Percentiles rank a stretch among this genome's conserved stretches.
Conservation (phyloP, 2,329 filamentous ascomycete genomes). For the Delphinella strobiligena region DNA sequence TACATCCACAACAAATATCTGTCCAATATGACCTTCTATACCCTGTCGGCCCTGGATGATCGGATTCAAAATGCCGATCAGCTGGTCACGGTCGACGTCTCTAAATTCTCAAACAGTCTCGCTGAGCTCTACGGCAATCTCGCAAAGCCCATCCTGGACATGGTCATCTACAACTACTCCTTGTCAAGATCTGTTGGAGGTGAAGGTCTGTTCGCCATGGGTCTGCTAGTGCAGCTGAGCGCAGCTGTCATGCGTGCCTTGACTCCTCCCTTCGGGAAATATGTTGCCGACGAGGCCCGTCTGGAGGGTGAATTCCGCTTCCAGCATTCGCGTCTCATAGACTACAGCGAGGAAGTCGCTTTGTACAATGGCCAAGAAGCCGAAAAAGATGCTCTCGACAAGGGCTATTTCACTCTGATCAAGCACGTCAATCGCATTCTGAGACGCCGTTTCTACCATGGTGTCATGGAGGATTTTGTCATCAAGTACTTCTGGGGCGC, state of each 20-base stretch:
- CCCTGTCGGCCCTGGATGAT: constrained; percentile 86
- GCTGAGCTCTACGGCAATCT: constrained; percentile 94
- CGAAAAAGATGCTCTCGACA: constrained; percentile 92
- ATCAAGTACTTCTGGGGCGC: constrained; percentile 99
- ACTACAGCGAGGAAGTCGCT: constrained; percentile 91
- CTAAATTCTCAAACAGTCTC: constrained; percentile 88
- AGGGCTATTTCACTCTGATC: constrained; percentile 97
- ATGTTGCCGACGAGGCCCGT: constrained; percentile 88
- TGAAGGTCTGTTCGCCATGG: constrained; percentile 93
- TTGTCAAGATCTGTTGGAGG: constrained; percentile 90
- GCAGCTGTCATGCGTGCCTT: constrained; percentile 87
- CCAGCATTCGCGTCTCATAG: constrained; percentile 86
- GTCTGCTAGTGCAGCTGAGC: constrained; percentile 81
- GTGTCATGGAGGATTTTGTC: constrained; percentile 99
- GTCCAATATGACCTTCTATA: constrained; percentile 96
- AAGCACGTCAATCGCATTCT: constrained; percentile 98
- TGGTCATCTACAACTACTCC: constrained; percentile 93
- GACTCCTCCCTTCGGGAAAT: constrained; percentile 93
- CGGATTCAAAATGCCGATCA: constrained; percentile 98
- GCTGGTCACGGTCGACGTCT: constrained; percentile 90
- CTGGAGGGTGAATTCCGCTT: constrained; percentile 94
- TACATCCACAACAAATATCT: constrained; percentile 92
- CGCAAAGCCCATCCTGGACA: constrained; percentile 87
- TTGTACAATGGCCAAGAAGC: constrained; percentile 84
- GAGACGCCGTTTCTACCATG: constrained; percentile 82